These are phyloP conservation scores for Naganishia sp. DNA, from an alignment of 1,284 basidiomycete species.

Conservation along the genomic window DNA sequence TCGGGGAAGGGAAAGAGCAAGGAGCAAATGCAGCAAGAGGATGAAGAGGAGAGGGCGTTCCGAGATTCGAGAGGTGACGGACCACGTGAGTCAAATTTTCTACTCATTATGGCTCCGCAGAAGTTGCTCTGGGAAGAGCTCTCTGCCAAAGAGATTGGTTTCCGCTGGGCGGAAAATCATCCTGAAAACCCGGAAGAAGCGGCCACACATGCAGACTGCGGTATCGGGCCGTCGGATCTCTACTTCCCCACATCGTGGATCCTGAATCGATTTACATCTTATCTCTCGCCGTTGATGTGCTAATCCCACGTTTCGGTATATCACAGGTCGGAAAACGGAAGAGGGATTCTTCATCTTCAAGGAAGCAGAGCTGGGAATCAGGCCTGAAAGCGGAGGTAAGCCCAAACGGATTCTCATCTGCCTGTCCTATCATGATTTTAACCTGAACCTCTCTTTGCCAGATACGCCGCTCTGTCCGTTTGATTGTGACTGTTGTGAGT, in stretches of 20 bases:
- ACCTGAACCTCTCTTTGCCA: constrained; percentile 36
- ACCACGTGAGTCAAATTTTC: constrained; percentile 61
- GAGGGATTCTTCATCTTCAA: constrained; percentile 84
- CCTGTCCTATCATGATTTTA: neutral
- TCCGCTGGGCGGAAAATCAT: too few species aligned
- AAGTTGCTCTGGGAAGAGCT: too few species aligned
- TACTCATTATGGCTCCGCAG: too few species aligned
- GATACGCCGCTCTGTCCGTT: constrained; percentile 71
- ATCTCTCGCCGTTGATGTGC: too few species aligned
- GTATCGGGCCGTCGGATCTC: too few species aligned
- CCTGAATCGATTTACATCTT: too few species aligned
- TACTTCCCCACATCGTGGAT: too few species aligned
- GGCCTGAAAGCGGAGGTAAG: constrained; percentile 72
- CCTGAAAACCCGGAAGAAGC: too few species aligned
- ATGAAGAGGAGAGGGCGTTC: constrained; percentile 62
- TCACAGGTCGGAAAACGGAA: constrained; percentile 72
- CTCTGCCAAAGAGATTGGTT: too few species aligned
- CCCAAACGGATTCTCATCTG: constrained; percentile 33
- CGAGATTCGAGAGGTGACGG: constrained; percentile 73
- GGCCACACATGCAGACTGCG: too few species aligned
- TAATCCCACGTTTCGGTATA: neutral
- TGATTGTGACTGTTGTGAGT: constrained; percentile 80
- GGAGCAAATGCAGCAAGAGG: constrained; percentile 32
- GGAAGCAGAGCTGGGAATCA: constrained; percentile 79
- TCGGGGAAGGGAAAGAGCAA: constrained; percentile 20